phyloP scores from a whole-genome alignment of 176 grass and related monocot species.

The Triticum urartu region DNA sequence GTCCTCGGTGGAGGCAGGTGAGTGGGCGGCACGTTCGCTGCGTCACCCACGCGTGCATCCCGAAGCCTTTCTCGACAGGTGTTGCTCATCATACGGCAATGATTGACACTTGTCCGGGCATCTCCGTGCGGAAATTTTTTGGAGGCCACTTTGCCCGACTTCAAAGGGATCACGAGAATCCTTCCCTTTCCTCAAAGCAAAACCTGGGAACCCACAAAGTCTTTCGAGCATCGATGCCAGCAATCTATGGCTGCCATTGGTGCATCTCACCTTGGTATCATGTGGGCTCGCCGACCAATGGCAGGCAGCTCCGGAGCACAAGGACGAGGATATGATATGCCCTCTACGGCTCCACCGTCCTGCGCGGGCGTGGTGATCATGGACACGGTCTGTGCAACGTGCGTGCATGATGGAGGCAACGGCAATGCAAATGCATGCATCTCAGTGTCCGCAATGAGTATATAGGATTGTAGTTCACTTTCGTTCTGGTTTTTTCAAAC shows the following conservation, averaged over 20 bases:
- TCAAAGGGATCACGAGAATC: not conserved
- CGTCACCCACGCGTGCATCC: not conserved
- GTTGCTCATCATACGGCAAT: constrained; percentile 40
- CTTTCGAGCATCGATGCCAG: not conserved
- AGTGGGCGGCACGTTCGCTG: not conserved
- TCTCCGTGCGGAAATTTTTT: not conserved
- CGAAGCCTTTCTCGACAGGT: constrained; percentile 36
- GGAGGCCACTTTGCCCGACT: constrained; percentile 7
- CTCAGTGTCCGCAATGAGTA: too few species aligned
- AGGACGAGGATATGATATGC: not conserved
- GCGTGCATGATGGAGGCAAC: not conserved
- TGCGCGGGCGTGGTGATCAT: not conserved
- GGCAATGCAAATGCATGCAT: not conserved
- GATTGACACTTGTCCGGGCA: constrained; percentile 48
- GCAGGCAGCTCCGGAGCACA: not conserved
- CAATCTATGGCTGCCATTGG: not conserved
- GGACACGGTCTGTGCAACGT: not conserved
- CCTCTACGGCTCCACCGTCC: not conserved
- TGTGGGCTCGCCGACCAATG: not conserved
- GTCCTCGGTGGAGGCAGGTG: not conserved
- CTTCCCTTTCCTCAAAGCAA: not conserved
- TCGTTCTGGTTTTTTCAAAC: too few species aligned
- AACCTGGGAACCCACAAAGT: constrained; percentile 10
- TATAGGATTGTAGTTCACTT: too few species aligned
- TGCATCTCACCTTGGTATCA: not conserved